Percentiles rank a stretch among this genome's conserved stretches.
phyloP scores from a whole-genome alignment of 495 filamentous ascomycete species.

The Penicillium simplicissimum region DNA sequence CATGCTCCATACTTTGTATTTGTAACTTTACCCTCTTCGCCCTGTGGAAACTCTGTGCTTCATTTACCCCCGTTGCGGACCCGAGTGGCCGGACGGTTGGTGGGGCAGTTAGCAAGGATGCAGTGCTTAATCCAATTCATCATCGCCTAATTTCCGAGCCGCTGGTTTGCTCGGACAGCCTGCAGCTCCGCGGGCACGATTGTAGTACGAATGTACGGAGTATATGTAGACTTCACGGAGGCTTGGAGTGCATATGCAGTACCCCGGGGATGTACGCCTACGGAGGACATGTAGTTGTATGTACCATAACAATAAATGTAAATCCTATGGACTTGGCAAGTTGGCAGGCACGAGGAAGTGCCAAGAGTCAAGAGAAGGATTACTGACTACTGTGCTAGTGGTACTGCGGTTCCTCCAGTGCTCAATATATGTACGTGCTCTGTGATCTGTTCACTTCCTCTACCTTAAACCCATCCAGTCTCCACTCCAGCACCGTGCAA shows the following conservation, averaged over 20 bases:
- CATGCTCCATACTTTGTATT: not conserved
- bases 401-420: not conserved
- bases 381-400: not conserved
- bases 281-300: not conserved
- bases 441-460: not conserved
- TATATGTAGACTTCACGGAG: not conserved
- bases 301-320: not conserved
- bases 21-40: not conserved
- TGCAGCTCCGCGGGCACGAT: not conserved
- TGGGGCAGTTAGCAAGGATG: conserved; percentile 16
- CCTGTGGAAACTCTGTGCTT: not conserved
- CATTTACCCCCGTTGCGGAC: conserved; percentile 6
- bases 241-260: conserved; percentile 3
- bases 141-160: conserved; percentile 9
- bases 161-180: conserved; percentile 5
- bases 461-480: not conserved
- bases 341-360: conserved; percentile 12
- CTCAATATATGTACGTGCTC: not conserved
- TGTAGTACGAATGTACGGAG: too few relatives aligned
- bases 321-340: conserved; percentile 14
- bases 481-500: conserved; percentile 1
- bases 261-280: too few relatives aligned
- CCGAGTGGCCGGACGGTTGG: conserved; percentile 15
- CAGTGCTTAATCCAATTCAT: conserved; percentile 24
- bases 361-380: not conserved